These are phyloP conservation scores for Nicotiana tomentosiformis DNA, from an alignment of 257 asterid species.

Conservation along the genomic window DNA sequence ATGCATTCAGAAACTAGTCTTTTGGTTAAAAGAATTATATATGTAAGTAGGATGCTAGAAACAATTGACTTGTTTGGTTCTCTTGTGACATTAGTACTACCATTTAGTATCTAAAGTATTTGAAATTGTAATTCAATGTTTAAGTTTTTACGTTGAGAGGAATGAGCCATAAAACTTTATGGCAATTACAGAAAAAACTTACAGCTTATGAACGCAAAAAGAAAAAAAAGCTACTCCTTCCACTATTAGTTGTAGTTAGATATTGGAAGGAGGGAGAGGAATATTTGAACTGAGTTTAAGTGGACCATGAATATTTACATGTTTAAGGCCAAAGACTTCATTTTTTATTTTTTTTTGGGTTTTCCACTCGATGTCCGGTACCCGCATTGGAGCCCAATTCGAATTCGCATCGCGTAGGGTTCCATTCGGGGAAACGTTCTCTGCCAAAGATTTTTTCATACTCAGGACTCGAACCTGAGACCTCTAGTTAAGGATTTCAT, in stretches of 20 bases:
- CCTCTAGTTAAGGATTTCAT: neutral
- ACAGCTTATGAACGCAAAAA: neutral
- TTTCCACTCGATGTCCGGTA: too few species aligned
- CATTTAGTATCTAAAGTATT: neutral
- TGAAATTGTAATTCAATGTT: neutral
- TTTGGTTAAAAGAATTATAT: neutral
- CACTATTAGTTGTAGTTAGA: neutral
- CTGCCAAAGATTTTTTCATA: too few species aligned
- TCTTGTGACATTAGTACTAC: neutral
- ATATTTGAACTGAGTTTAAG: neutral
- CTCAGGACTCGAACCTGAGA: too few species aligned
- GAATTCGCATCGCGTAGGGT: too few species aligned
- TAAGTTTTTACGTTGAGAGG: neutral
- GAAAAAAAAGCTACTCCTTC: neutral
- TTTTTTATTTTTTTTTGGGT: neutral
- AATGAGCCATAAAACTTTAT: neutral
- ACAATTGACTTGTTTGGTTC: neutral
- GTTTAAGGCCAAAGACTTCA: neutral
- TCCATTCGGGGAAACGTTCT: too few species aligned
- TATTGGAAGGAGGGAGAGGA: neutral
- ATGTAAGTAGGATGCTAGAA: neutral
- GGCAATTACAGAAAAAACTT: neutral
- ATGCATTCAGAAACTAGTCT: neutral
- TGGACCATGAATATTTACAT: neutral
- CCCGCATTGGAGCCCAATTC: rapidly evolving